These are phyloP conservation scores for Beauveria asiatica DNA, from an alignment of 2,329 filamentous ascomycete genomes.

Conservation along the genomic window DNA sequence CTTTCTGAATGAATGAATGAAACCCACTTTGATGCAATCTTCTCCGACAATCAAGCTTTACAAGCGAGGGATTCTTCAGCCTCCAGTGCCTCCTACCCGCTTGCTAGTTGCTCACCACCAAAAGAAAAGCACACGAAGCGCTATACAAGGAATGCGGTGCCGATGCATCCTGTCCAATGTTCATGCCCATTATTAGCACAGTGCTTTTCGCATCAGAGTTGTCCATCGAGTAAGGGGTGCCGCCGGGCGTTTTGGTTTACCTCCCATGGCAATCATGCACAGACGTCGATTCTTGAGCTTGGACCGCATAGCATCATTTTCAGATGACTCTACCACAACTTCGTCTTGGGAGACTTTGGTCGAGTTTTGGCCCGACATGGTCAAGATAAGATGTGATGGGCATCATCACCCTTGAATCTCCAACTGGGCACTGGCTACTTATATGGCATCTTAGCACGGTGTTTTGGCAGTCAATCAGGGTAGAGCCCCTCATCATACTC, in stretches of 20 bases:
- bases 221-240: not conserved
- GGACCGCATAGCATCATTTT: not conserved
- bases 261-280: conserved; percentile 11
- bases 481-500: no score
- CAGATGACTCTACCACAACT: no score
- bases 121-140: no score
- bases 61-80: no score
- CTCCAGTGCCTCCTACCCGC: no score
- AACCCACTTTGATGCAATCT: no score
- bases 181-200: not conserved
- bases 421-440: not conserved
- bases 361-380: not conserved
- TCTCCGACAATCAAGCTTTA: no score
- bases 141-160: not conserved
- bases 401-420: not conserved
- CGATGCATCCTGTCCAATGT: not conserved
- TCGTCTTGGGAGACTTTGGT: not conserved
- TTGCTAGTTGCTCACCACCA: no score
- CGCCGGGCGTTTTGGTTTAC: not conserved
- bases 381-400: not conserved
- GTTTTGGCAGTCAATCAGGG: no score
- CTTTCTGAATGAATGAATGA: conserved; percentile 15
- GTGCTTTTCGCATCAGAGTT: not conserved
- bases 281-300: conserved; percentile 3
- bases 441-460: no score